These are phyloP conservation scores for Schizonepeta tenuifolia DNA, from an alignment of 257 asterid species.

Conservation along the genomic window DNA sequence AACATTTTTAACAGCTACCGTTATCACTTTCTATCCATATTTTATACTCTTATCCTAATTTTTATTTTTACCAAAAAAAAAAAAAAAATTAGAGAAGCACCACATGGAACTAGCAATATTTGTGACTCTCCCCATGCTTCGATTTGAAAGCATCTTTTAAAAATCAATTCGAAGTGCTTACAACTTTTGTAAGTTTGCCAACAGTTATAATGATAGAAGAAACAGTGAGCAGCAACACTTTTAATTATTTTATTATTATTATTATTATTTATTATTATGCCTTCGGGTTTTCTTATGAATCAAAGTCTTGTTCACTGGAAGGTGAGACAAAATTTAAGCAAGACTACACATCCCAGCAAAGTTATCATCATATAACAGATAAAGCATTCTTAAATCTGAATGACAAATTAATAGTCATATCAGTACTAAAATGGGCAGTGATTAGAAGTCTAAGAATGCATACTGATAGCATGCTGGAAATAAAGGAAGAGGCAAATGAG, in stretches of 20 bases:
- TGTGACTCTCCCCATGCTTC: background rate
- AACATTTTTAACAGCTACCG: background rate
- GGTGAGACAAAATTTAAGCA: slow-evolving; percentile 2
- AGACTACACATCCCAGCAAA: background rate
- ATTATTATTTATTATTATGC: background rate
- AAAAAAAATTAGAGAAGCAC: background rate
- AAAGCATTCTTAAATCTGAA: slow-evolving; percentile 5
- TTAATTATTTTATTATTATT: too few relatives aligned
- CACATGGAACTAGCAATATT: too few relatives aligned
- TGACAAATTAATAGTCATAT: background rate
- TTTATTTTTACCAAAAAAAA: slow-evolving; percentile 1
- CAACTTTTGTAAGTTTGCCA: background rate
- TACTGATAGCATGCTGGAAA: slow-evolving; percentile 1
- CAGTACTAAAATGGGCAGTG: background rate
- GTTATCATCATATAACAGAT: slow-evolving; percentile 7
- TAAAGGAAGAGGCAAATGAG: too few relatives aligned
- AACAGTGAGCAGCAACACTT: background rate
- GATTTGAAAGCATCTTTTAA: background rate
- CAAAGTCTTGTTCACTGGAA: background rate
- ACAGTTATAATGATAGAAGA: background rate
- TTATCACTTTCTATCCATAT: background rate
- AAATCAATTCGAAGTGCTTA: background rate
- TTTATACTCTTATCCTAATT: background rate
- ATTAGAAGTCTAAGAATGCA: slow-evolving; percentile 6
- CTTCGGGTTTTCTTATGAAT: background rate